These are phyloP conservation scores for Fistulifera pelliculosa DNA, from an alignment of 108 stramenopile species.

Conservation along the genomic window DNA sequence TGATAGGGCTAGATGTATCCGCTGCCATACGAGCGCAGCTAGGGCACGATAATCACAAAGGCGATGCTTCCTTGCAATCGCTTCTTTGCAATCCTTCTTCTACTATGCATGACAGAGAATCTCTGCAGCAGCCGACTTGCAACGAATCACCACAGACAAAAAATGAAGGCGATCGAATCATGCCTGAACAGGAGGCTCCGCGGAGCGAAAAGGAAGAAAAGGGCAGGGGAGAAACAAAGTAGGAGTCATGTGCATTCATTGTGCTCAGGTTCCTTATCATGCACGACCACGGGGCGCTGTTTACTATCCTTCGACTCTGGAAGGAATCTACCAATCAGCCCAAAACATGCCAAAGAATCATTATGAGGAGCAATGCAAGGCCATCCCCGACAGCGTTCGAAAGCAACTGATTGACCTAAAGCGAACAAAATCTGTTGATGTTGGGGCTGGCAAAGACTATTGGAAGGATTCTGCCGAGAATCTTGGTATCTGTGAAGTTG, in stretches of 20 bases:
- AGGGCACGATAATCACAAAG: no score
- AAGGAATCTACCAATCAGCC: conserved; percentile 35
- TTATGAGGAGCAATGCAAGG: conserved; percentile 12
- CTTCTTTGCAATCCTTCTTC: no score
- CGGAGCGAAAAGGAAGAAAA: neutral
- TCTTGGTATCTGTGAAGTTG: neutral
- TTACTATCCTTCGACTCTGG: conserved; percentile 30
- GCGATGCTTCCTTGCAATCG: no score
- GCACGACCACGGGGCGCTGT: conserved; percentile 24
- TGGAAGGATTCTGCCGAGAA: neutral
- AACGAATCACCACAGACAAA: no score
- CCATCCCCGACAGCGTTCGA: conserved; percentile 5
- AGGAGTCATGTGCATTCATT: conserved; percentile 33
- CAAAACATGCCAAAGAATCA: conserved; percentile 36
- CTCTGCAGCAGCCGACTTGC: no score
- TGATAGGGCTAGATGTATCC: no score
- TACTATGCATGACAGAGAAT: no score
- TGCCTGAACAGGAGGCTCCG: no score
- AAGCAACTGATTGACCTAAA: neutral
- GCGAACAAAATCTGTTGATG: neutral
- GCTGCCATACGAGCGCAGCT: no score
- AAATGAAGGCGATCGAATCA: no score
- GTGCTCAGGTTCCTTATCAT: conserved; percentile 13
- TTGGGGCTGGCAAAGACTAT: neutral
- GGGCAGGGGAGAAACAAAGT: conserved; percentile 27